These are phyloP conservation scores for Fraxinus paxiana DNA, from an alignment of 305 asterid genomes.

Conservation along the genomic window DNA sequence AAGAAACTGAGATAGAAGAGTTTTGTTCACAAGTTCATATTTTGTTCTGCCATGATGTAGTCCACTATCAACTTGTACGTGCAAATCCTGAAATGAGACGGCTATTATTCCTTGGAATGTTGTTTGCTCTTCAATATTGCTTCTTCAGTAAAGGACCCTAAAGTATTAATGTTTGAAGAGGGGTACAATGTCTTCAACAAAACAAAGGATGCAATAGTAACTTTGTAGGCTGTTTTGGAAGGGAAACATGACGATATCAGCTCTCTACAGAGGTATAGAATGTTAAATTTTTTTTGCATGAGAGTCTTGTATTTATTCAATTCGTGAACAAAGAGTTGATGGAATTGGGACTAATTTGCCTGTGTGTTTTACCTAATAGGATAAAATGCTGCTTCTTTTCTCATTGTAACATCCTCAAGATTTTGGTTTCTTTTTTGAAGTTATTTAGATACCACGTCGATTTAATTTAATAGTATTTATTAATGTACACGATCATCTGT, in stretches of 20 bases:
- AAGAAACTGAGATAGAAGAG: neutral
- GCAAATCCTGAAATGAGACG: neutral
- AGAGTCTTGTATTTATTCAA: neutral
- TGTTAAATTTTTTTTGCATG: neutral
- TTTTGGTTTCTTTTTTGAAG: neutral
- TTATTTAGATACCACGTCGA: neutral
- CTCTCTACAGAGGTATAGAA: neutral
- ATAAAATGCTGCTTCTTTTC: neutral
- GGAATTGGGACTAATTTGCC: neutral
- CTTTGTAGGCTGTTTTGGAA: neutral
- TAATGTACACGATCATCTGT: no score
- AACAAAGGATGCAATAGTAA: neutral
- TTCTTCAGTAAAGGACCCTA: neutral
- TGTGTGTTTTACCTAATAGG: neutral
- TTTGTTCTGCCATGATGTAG: neutral
- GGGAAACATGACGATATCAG: neutral
- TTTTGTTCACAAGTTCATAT: neutral
- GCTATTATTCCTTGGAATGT: neutral
- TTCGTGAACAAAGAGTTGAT: neutral
- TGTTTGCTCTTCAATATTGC: neutral
- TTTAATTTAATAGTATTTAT: neutral
- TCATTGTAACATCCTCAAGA: neutral
- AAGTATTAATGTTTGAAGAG: neutral
- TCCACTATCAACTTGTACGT: neutral
- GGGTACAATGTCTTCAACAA: neutral